These are phyloP conservation scores for Sideroxylon spinosum DNA, from an alignment of 179 eudicot genomes.

Conservation along the genomic window DNA sequence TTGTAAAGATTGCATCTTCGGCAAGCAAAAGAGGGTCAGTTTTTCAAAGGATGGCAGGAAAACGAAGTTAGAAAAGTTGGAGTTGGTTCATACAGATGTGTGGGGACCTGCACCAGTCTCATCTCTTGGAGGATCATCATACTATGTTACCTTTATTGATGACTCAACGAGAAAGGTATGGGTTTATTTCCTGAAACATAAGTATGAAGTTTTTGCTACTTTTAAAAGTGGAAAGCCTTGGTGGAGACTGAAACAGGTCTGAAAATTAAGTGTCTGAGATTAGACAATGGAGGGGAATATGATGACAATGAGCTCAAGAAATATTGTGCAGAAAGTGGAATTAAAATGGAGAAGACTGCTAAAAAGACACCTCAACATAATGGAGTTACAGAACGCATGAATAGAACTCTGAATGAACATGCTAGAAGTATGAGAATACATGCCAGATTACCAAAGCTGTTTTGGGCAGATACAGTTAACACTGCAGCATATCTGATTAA, in stretches of 20 bases:
- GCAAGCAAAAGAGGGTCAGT: constrained; percentile 11
- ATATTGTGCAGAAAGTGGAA: neutral
- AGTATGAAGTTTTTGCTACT: constrained; percentile 3
- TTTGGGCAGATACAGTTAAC: neutral
- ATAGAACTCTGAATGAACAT: constrained; percentile 3
- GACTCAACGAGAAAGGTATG: constrained; percentile 5
- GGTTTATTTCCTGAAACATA: constrained; percentile 15
- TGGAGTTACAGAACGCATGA: constrained; percentile 4
- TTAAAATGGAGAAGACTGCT: constrained; percentile 6
- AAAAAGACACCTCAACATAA: neutral
- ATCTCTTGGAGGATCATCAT: neutral
- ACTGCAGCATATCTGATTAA: constrained; percentile 11
- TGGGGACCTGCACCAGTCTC: neutral
- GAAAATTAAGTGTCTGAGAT: neutral
- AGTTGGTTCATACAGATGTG: constrained; percentile 12
- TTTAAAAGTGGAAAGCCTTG: constrained; percentile 15
- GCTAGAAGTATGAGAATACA: constrained; percentile 13
- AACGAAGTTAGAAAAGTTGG: neutral
- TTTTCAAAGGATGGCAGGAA: neutral
- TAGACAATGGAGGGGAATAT: constrained; percentile 2
- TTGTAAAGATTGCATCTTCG: neutral
- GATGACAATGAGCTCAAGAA: neutral
- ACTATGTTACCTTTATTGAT: constrained; percentile 15
- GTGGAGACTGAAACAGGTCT: constrained; percentile 1
- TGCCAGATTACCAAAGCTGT: constrained; percentile 1